These are phyloP conservation scores for Penicillium frequentans DNA, from an alignment of 2,329 filamentous ascomycete species.

Conservation along the genomic window DNA sequence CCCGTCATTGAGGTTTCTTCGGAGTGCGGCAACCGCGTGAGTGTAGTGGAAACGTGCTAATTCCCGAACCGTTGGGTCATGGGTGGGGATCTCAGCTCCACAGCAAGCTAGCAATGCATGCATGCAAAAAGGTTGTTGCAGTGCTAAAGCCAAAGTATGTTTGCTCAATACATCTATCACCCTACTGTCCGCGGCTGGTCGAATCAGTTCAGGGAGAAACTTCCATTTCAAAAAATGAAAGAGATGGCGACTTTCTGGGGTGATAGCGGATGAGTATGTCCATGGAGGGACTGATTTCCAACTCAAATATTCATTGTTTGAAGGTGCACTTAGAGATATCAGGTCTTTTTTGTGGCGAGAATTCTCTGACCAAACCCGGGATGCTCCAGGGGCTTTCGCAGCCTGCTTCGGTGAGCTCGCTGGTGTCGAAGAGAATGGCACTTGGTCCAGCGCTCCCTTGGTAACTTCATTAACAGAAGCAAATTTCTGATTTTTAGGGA, in stretches of 20 bases:
- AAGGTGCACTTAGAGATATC: too few species aligned
- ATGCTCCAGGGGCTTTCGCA: not conserved
- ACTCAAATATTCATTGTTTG: not conserved
- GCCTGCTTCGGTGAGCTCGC: not conserved
- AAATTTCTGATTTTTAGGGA: too few species aligned
- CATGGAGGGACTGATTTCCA: not conserved
- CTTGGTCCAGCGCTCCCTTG: not conserved
- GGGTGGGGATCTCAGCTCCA: conserved; percentile 20
- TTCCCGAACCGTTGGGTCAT: conserved; percentile 5
- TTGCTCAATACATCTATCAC: conserved; percentile 10
- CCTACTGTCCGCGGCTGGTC: conserved; percentile 12
- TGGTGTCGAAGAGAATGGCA: not conserved
- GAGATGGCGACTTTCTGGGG: conserved; percentile 7
- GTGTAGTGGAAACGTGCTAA: conserved; percentile 19
- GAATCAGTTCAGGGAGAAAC: conserved; percentile 24
- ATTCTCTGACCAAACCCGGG: not conserved
- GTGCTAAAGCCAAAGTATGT: conserved; percentile 15
- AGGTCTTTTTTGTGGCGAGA: not conserved
- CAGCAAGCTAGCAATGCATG: conserved; percentile 25
- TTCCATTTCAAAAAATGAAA: conserved; percentile 23
- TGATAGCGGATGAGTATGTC: conserved; percentile 4
- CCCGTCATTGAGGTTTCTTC: not conserved
- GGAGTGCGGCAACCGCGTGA: conserved; percentile 12
- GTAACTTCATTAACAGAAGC: not conserved
- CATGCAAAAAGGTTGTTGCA: conserved; percentile 20